Evolutionary conservation across 2,329 filamentous ascomycete genomes (phyloP), one percentile per base, ranked within the genome.

Genomic region (Fusarium beomiforme): DNA sequence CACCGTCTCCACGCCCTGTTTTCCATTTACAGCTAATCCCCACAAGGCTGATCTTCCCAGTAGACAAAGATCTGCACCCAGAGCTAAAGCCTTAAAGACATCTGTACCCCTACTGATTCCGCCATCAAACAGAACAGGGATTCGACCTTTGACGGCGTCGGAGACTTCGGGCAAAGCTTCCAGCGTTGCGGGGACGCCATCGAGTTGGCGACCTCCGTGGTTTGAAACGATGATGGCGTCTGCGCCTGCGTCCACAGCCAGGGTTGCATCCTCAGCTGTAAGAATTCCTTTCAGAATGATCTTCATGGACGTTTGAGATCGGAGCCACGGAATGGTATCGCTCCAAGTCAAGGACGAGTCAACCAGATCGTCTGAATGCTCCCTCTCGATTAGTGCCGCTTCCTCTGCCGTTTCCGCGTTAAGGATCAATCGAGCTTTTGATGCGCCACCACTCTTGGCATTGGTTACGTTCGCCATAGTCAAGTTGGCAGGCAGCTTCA

Each of bases 141-240:
- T 19, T 2, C 14, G 5, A 4, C n/a, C n/a, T 8, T 23, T 34
- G 1, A 11, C 8, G 23, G 12, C 21, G 8, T 6, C 8, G 7
- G 31, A 24, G 10, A 34, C 8, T 6, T 50, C 31, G 4, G 21
- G 6, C 19, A 36, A 36, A n/a, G 6, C 21, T 6, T 50, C 17
- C 2, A 50, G 8, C 3, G 31, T 16, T 2, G 6, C 4, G 21
- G 8, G 11, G 14, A 6, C 47, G 3, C 5, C 14, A 4, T 34
- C 8, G 8, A 34, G 47, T 8, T 34, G 47, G 11, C 17, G 31
- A 3, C 17, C 21, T 3, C 21, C 17, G 8, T 24, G 47, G 6
- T 36, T 50, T 14, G 21, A 50, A 0, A 4, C 17, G 2, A n/a
- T 5, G 6, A 24, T 36, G 8, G 29, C 6, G 6, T 50, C n/a